These are phyloP conservation scores for Fonsecaea multimorphosa DNA, from an alignment of 2,329 filamentous ascomycete genomes.

Conservation along the genomic window DNA sequence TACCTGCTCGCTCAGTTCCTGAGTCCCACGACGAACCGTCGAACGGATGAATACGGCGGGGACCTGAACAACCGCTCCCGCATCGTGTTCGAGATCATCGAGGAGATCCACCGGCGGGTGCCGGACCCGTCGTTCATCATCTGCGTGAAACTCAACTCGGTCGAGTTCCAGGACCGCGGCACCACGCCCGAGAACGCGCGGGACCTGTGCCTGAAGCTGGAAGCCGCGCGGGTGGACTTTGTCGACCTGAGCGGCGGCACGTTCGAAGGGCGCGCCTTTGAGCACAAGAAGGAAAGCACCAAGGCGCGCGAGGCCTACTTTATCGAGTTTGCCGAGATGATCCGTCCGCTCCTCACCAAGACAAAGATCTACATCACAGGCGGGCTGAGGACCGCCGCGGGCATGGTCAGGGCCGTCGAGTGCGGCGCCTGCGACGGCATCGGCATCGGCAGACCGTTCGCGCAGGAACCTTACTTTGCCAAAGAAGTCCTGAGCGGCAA, in stretches of 20 bases:
- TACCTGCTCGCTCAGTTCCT: slow-evolving; percentile 42
- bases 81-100: slow-evolving; percentile 61
- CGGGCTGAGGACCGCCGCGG: slow-evolving; percentile 31
- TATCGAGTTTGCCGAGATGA: slow-evolving; percentile 38
- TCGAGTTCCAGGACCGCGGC: slow-evolving; percentile 38
- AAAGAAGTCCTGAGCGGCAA: slow-evolving; percentile 34
- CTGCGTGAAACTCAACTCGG: slow-evolving; percentile 37
- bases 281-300: slow-evolving; percentile 37
- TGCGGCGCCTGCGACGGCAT: slow-evolving; percentile 32
- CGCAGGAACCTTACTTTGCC: slow-evolving; percentile 34
- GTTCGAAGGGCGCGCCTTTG: slow-evolving; percentile 35
- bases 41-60: slow-evolving; percentile 50
- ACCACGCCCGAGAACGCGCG: slow-evolving; percentile 35
- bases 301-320: slow-evolving; percentile 36
- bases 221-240: slow-evolving; percentile 36
- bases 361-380: slow-evolving; percentile 38
- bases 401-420: slow-evolving; percentile 35
- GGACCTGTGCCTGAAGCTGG: slow-evolving; percentile 33
- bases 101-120: slow-evolving; percentile 40
- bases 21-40: slow-evolving; percentile 37
- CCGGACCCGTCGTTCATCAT: slow-evolving; percentile 34
- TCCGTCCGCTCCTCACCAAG: slow-evolving; percentile 35
- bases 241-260: slow-evolving; percentile 38
- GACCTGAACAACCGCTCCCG: slow-evolving; percentile 69
- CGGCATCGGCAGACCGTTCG: slow-evolving; percentile 36